These are phyloP conservation scores for Babesia caballi DNA, from an alignment of 169 alveolate species.

Conservation along the genomic window DNA sequence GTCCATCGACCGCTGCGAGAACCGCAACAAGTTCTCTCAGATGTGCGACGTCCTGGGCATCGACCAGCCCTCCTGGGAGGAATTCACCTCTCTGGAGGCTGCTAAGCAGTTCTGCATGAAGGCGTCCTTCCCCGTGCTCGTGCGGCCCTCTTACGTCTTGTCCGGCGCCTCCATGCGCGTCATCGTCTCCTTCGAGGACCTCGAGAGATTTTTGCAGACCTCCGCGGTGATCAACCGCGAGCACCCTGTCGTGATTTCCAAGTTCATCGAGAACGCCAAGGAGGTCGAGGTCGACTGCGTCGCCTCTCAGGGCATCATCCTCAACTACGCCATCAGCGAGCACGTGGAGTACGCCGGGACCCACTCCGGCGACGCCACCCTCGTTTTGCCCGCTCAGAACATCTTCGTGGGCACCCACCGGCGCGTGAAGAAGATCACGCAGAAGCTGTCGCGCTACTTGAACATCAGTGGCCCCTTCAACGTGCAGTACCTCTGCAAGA, in stretches of 20 bases:
- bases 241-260: constrained; percentile 85
- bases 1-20: constrained; percentile 84
- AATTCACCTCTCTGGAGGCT: constrained; percentile 73
- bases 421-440: constrained; percentile 78
- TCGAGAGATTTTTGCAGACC: constrained; percentile 73
- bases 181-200: constrained; percentile 73
- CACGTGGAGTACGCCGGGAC: constrained; percentile 88
- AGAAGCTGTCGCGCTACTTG: constrained; percentile 81
- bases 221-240: constrained; percentile 85
- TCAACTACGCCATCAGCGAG: constrained; percentile 87
- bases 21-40: constrained; percentile 81
- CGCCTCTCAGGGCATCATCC: constrained; percentile 76
- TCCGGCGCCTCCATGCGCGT: constrained; percentile 89
- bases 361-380: constrained; percentile 89
- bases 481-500: constrained; percentile 87
- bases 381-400: constrained; percentile 86
- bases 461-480: constrained; percentile 86
- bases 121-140: constrained; percentile 85
- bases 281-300: constrained; percentile 87
- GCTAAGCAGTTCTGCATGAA: constrained; percentile 71
- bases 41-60: constrained; percentile 82
- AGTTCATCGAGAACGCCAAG: constrained; percentile 79
- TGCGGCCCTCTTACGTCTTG: constrained; percentile 87
- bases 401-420: constrained; percentile 86
- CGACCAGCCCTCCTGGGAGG: constrained; percentile 88